Evolutionary conservation across 2,329 filamentous ascomycete genomes (phyloP).

Genomic region (Fusarium coffeatum): DNA sequence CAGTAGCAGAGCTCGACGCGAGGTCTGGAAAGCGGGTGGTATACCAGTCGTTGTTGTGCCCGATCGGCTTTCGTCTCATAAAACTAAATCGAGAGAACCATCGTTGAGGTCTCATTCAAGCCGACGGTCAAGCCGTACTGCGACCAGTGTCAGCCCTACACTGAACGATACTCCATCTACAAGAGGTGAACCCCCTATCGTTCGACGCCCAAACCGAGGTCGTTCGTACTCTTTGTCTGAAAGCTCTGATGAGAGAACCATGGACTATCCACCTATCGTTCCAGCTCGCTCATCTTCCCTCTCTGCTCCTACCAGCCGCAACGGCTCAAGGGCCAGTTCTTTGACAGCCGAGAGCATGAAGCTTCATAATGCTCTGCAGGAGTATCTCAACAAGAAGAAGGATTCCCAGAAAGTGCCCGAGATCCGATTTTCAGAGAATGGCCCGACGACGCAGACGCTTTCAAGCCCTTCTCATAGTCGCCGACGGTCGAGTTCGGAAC

Average conservation of each 20-base stretch:
- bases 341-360: slow-evolving; percentile 69
- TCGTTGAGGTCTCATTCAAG: slow-evolving; percentile 73
- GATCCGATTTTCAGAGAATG: slow-evolving; percentile 30
- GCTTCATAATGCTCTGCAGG: slow-evolving; percentile 61
- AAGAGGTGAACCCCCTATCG: slow-evolving; percentile 57
- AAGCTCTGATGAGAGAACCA: slow-evolving; percentile 65
- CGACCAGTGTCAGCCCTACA: slow-evolving; percentile 63
- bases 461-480: slow-evolving; percentile 48
- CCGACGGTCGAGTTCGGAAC: slow-evolving; percentile 57
- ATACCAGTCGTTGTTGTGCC: slow-evolving; percentile 74
- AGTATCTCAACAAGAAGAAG: slow-evolving; percentile 42
- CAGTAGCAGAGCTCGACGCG: slow-evolving; percentile 67
- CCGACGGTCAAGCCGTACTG: slow-evolving; percentile 64
- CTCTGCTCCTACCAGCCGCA: slow-evolving; percentile 71
- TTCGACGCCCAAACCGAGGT: slow-evolving; percentile 56
- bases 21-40: slow-evolving; percentile 68
- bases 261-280: slow-evolving; percentile 69
- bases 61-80: slow-evolving; percentile 65
- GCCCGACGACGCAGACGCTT: slow-evolving; percentile 1
- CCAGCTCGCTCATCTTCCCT: slow-evolving; percentile 69
- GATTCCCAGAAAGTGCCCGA: slow-evolving; percentile 21
- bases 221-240: slow-evolving; percentile 62
- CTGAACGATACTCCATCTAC: slow-evolving; percentile 56
- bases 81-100: slow-evolving; percentile 63
- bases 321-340: slow-evolving; percentile 65